Conservation (phyloP, 2,329 filamentous ascomycete species). For the Aspergillus piperis region DNA sequence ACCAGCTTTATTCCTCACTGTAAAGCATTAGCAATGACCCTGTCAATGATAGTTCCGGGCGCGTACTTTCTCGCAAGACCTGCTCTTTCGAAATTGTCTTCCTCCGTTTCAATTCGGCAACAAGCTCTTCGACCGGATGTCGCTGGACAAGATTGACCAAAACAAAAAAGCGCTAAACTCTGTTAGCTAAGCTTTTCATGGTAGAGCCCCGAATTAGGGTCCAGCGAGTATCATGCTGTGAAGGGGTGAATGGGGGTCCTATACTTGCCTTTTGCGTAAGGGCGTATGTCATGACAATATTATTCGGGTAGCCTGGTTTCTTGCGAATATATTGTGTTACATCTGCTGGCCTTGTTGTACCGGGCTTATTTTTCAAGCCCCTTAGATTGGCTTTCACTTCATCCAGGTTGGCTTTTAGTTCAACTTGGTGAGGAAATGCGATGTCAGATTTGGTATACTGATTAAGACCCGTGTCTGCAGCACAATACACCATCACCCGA, state of each 20-base stretch:
- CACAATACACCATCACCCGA: conserved; percentile 82
- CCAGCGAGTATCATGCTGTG: neutral
- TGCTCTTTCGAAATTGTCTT: conserved; percentile 76
- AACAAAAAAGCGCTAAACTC: conserved; percentile 69
- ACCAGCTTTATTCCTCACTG: conserved; percentile 77
- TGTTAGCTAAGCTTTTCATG: neutral
- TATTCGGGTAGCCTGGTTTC: conserved; percentile 69
- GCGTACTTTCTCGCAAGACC: conserved; percentile 77
- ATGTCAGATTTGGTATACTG: conserved; percentile 67
- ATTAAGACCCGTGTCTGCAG: conserved; percentile 60
- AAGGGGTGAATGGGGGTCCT: neutral
- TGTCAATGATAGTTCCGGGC: neutral
- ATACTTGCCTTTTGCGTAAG: conserved; percentile 76
- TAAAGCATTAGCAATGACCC: conserved; percentile 20
- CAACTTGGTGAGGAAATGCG: conserved; percentile 86
- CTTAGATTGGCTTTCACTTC: conserved; percentile 92
- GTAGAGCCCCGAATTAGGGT: neutral
- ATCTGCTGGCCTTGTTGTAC: conserved; percentile 90
- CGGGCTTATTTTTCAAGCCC: conserved; percentile 93
- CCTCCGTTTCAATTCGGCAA: conserved; percentile 64
- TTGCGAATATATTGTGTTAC: conserved; percentile 76
- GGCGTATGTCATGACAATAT: conserved; percentile 84
- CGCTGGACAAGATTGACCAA: conserved; percentile 74
- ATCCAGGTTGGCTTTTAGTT: conserved; percentile 84
- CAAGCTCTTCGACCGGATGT: conserved; percentile 70